Base-by-base conservation (phyloP, 2,329 filamentous ascomycete species). In the Paraphaeosphaeria minitans region DNA sequence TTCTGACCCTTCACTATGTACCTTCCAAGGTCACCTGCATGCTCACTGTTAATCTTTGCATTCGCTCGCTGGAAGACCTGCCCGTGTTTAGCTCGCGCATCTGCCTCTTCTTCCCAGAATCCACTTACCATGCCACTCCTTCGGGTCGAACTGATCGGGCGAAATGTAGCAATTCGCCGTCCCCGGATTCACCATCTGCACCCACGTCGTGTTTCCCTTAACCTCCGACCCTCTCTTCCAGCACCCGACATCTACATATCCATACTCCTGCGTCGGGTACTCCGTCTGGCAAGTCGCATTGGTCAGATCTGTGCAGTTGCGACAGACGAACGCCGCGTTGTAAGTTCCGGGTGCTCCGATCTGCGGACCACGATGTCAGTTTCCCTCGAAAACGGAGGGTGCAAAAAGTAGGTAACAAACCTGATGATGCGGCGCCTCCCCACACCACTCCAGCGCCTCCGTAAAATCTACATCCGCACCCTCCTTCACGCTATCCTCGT, bases 221-320 rank as follows among this genome's bases (percentile, higher is more conserved):
- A 53, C 50, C 4, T 37, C 50, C 0, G 50, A 29, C 4, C 50
- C 50, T 24, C 31, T 53, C 37, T 53, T 42, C 50, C 50, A 53
- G 50, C 50, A 53, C 22, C 50, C 50, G 4, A 53, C 37, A 53
- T 53, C 50, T 13, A 53, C 37, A 24, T 53, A 53, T 1, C 50
- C 50, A 21, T 53, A 43, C 9, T 53, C 37, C 16, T 31, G 13
- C 22, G 50, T 53, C 9, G 12, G 14, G 12, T 42, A 53, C 37
- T 42, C 37, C 24, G 39, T 43, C 37, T 53, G 35, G 37, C 50
- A 53, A 7, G 37, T 37, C 3, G 21, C 37, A 12, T 53, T 53
- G 14, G 14, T 53, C 50, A 53, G n/a, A n/a, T 53, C 50, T 5
- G 50, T 53, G 24, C 50, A 53, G 13, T 53, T 43, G 50, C 50